Base-by-base conservation (phyloP, 2,329 filamentous ascomycete species). In the Ustulina deusta region DNA sequence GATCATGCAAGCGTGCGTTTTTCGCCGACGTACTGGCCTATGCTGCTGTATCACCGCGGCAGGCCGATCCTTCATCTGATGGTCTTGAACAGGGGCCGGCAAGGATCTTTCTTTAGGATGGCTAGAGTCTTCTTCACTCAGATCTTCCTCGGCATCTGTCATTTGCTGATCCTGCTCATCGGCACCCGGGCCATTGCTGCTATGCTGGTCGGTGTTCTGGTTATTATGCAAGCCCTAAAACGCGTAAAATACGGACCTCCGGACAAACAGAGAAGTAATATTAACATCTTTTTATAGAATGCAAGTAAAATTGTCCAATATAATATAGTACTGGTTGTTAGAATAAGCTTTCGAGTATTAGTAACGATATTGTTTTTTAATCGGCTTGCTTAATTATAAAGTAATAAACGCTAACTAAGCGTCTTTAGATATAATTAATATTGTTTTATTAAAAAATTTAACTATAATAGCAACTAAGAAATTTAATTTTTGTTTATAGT, bases 191-290 rank as follows among this genome's bases (percentile, higher is more conserved):
- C 15, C n/a, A 15, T 34, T 15, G 2, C 1, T 11, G 15, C 25
- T 6, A 34, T 52, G 4, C 27, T 52, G 27, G 13, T 52, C 17
- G 15, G 15, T 52, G 20, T 34, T 7, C 3, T 52, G 27, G 5
- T 17, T 48, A 48, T 55, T 29, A 29, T 4, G 17, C 15, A 38
- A 6, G 40, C 61, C 20, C 29, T 17, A 64, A 38, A 63, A 63
- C 25, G 49, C 49, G 32, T 46, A 15, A 38, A 63, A 63, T 13
- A 63, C 29, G 11, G 49, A 56, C 51, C 61, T 63, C 42, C 61
- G 61, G 49, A 63, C 61, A 20, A 63, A 63, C 13, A 63, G 36
- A 56, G 36, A 63, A 3, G 36, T 56, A 27, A 63, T 63, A 36
- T 63, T 51, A n/a, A 40, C 51, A 5, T 38, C 20, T 15, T 63